phyloP scores from a whole-genome alignment of 768 basidiomycete species.

The Royoungia palumana region DNA sequence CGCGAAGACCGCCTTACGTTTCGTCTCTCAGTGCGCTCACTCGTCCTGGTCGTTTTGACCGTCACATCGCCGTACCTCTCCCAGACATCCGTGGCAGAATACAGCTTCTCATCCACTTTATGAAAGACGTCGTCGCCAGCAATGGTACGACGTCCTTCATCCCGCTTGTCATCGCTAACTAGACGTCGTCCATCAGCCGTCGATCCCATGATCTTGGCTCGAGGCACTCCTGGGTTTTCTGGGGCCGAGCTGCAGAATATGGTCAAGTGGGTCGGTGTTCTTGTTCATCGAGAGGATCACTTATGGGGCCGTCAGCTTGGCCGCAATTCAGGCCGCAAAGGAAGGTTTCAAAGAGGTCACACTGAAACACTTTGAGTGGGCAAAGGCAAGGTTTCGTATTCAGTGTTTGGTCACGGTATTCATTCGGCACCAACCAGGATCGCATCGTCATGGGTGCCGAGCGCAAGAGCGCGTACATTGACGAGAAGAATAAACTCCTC shows the following conservation, averaged over 20 bases:
- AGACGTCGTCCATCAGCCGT: slow-evolving; percentile 46
- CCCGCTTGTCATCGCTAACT: neutral
- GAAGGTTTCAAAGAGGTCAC: slow-evolving; percentile 71
- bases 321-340: slow-evolving; percentile 92
- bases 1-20: slow-evolving; percentile 9
- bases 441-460: slow-evolving; percentile 97
- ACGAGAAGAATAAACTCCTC: slow-evolving; percentile 78
- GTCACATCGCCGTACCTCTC: slow-evolving; percentile 85
- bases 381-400: slow-evolving; percentile 57
- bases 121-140: slow-evolving; percentile 70
- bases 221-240: slow-evolving; percentile 94
- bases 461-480: slow-evolving; percentile 84
- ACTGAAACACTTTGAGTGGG: slow-evolving; percentile 94
- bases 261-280: slow-evolving; percentile 71
- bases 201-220: slow-evolving; percentile 83
- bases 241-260: slow-evolving; percentile 97
- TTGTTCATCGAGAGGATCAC: neutral
- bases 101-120: slow-evolving; percentile 91
- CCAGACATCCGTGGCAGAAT: slow-evolving; percentile 93
- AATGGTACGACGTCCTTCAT: slow-evolving; percentile 39
- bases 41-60: slow-evolving; percentile 95
- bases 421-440: slow-evolving; percentile 47
- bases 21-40: slow-evolving; percentile 69
- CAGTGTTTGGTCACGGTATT: neutral
- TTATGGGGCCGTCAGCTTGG: slow-evolving; percentile 49